phyloP scores from a whole-genome alignment of 148 eudicot species.

The Camellia japonica region DNA sequence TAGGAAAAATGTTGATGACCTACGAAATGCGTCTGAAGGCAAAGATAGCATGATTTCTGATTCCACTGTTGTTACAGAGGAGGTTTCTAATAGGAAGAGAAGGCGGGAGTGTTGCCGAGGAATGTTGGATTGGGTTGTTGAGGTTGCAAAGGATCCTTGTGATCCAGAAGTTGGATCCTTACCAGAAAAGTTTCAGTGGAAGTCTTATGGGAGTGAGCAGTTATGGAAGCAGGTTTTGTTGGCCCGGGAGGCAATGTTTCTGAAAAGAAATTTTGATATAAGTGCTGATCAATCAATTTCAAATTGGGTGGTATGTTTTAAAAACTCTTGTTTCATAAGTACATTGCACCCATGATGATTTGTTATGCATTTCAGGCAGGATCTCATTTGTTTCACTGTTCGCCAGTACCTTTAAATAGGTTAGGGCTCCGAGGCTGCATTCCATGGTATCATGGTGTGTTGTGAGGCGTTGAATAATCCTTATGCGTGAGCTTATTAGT shows the following conservation, averaged over 20 bases:
- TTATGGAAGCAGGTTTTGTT: conserved; percentile 67
- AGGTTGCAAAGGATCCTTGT: conserved; percentile 71
- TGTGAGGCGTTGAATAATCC: not conserved
- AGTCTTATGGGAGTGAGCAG: conserved; percentile 43
- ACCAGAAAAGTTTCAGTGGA: conserved; percentile 66
- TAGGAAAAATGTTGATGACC: conserved; percentile 2
- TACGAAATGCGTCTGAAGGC: conserved; percentile 21
- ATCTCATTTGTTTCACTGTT: not conserved
- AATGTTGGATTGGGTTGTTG: conserved; percentile 56
- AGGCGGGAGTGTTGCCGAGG: conserved; percentile 34
- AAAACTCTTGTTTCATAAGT: not conserved
- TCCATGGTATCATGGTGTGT: not conserved
- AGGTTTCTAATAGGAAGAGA: conserved; percentile 41
- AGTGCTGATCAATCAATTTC: conserved; percentile 32
- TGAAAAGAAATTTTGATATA: conserved; percentile 33
- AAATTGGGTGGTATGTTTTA: conserved; percentile 45
- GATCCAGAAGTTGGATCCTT: conserved; percentile 48
- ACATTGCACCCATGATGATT: not conserved
- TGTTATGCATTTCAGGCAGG: not conserved
- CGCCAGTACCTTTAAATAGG: not conserved
- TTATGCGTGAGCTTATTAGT: not conserved
- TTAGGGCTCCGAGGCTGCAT: not conserved
- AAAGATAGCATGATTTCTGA: conserved; percentile 23
- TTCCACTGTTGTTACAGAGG: conserved; percentile 25
- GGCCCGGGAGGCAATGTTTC: conserved; percentile 54